phyloP scores from a whole-genome alignment of 2,329 filamentous ascomycete species.

The Dothistroma septosporum region DNA sequence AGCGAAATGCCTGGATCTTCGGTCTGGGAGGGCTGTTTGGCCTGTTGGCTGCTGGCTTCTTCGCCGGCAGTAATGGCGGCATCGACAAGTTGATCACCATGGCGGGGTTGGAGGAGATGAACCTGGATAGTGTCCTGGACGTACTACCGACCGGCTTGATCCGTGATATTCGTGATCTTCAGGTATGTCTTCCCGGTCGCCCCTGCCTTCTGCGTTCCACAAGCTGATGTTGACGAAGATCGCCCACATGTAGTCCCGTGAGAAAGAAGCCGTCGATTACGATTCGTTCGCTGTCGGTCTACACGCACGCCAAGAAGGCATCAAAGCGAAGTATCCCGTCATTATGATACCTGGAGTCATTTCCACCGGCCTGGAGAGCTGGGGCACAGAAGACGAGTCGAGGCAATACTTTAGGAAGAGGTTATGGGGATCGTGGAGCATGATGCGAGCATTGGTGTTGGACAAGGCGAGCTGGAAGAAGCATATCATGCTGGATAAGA shows the following conservation, averaged over 20 bases:
- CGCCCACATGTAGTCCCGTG: constrained; percentile 60
- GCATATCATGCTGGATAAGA: constrained; percentile 94
- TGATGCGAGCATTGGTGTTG: constrained; percentile 92
- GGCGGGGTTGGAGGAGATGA: constrained; percentile 65
- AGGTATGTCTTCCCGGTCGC: constrained; percentile 54
- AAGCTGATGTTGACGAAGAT: constrained; percentile 31
- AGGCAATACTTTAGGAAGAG: constrained; percentile 90
- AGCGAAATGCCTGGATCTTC: constrained; percentile 78
- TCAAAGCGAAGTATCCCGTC: constrained; percentile 77
- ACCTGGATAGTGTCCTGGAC: constrained; percentile 81
- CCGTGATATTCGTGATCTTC: constrained; percentile 77
- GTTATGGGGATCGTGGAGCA: constrained; percentile 96
- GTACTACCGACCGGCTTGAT: constrained; percentile 82
- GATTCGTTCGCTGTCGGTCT: constrained; percentile 91
- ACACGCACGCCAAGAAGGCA: constrained; percentile 74
- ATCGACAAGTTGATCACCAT: constrained; percentile 65
- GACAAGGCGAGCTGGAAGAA: constrained; percentile 94
- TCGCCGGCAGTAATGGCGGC: constrained; percentile 76
- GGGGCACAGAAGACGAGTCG: constrained; percentile 83
- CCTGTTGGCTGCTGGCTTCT: constrained; percentile 80
- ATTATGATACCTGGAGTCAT: constrained; percentile 98
- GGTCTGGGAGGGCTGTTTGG: constrained; percentile 85
- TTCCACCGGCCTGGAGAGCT: constrained; percentile 92
- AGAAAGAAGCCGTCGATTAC: constrained; percentile 83
- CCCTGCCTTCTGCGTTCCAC: not conserved